Percentiles rank a stretch among this genome's conserved stretches.
Evolutionary conservation across 2,329 filamentous ascomycete genomes (phyloP).

Genomic region (Hymenoscyphus linearis): DNA sequence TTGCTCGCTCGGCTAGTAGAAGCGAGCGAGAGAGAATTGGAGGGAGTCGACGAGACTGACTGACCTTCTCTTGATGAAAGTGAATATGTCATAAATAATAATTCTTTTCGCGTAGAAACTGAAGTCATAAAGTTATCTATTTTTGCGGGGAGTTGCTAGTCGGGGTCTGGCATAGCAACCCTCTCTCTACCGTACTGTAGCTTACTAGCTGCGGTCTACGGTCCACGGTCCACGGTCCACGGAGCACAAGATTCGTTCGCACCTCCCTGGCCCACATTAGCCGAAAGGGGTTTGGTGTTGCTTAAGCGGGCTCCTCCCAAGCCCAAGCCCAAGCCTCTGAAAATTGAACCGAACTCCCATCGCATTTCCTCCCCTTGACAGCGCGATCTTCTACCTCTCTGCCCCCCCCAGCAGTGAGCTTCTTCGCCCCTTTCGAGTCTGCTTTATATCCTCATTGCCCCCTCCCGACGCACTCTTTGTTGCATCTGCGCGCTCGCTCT

Average conservation of each 20-base stretch:
- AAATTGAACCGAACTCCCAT: not conserved
- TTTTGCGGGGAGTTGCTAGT: too few species aligned
- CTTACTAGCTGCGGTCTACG: too few species aligned
- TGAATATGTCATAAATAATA: too few species aligned
- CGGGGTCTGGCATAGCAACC: not conserved
- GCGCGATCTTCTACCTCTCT: not conserved
- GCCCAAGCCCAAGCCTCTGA: not conserved
- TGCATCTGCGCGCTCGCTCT: not conserved
- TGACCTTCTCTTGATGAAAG: too few species aligned
- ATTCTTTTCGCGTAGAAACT: too few species aligned
- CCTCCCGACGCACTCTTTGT: not conserved
- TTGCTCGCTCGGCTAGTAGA: not conserved
- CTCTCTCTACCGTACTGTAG: too few species aligned
- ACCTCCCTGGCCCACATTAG: not conserved
- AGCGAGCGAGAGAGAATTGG: too few species aligned
- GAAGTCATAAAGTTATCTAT: too few species aligned
- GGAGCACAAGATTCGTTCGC: not conserved
- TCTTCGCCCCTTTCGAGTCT: not conserved
- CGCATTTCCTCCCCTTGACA: constrained; percentile 1
- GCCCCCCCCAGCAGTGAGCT: not conserved
- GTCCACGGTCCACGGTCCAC: too few species aligned
- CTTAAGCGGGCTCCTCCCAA: too few species aligned
- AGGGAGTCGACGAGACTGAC: too few species aligned
- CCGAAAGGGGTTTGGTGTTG: not conserved
- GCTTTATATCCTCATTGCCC: not conserved